Conservation (phyloP, 768 basidiomycete genomes). For the Lyophyllum shimeji region DNA sequence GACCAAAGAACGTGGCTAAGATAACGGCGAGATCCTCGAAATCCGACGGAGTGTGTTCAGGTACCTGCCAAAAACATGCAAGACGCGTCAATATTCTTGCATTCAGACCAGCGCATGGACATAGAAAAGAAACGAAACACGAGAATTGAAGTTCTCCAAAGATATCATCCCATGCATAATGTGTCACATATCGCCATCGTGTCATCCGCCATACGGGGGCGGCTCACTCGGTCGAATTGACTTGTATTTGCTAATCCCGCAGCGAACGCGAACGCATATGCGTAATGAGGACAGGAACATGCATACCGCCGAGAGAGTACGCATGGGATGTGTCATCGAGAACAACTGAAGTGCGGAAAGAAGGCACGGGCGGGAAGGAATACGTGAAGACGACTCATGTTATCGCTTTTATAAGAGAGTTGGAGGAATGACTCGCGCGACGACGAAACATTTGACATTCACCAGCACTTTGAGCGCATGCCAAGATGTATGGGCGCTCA, state of each 20-base stretch:
- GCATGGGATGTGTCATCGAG: not conserved
- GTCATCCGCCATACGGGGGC: not conserved
- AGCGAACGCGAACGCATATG: not conserved
- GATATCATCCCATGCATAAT: not conserved
- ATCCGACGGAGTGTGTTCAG: not conserved
- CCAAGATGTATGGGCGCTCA: conserved; percentile 1
- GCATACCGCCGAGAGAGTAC: not conserved
- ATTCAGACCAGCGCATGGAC: not conserved
- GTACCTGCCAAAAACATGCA: not conserved
- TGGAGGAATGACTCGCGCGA: not conserved
- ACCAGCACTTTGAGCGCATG: not conserved
- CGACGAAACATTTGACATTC: not conserved
- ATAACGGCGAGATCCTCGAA: no score
- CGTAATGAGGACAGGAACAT: not conserved
- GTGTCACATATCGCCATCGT: not conserved
- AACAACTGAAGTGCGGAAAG: not conserved
- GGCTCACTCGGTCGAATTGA: not conserved
- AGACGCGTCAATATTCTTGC: not conserved
- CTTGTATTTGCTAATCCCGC: not conserved
- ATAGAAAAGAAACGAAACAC: not conserved
- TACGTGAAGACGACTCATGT: not conserved
- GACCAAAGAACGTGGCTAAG: no score
- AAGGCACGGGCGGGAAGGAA: not conserved
- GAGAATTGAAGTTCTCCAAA: not conserved
- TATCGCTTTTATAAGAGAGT: no score